These are phyloP conservation scores for Claviceps sp. DNA, from an alignment of 2,329 filamentous ascomycete species.

Conservation along the genomic window DNA sequence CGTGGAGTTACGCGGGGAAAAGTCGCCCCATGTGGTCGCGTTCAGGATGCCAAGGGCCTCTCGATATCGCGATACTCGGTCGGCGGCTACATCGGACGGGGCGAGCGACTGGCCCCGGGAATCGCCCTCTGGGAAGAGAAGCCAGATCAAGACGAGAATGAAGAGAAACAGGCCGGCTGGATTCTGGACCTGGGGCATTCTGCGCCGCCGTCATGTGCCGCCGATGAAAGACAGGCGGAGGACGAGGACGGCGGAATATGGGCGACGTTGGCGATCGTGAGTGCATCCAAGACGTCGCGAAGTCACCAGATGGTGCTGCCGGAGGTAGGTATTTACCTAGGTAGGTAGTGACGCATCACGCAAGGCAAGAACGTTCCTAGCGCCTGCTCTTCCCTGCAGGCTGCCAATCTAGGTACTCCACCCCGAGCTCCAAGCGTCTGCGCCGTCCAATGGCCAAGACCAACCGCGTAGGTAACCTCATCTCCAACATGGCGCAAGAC, in stretches of 20 bases:
- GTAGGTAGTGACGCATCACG: too few species aligned
- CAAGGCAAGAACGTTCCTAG: too few species aligned
- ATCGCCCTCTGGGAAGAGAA: slow-evolving; percentile 24
- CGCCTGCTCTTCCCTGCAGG: too few species aligned
- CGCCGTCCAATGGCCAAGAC: too few species aligned
- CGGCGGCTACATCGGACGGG: slow-evolving; percentile 23
- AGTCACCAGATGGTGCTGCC: neutral
- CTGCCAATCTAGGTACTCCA: too few species aligned
- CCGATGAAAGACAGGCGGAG: neutral
- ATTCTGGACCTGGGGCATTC: slow-evolving; percentile 34
- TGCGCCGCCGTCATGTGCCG: slow-evolving; percentile 7
- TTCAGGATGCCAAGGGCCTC: slow-evolving; percentile 41
- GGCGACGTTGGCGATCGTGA: too few species aligned
- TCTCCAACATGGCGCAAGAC: too few species aligned
- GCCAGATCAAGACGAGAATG: slow-evolving; percentile 25
- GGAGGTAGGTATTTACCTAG: too few species aligned
- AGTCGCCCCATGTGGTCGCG: slow-evolving; percentile 46
- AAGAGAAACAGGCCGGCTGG: slow-evolving; percentile 18
- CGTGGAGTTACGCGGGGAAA: slow-evolving; percentile 28
- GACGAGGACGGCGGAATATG: too few species aligned
- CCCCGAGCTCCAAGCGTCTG: too few species aligned
- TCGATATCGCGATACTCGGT: slow-evolving; percentile 38
- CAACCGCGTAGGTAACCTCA: too few species aligned
- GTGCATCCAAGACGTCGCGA: neutral
- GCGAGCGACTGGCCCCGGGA: slow-evolving; percentile 19